Evolutionary conservation across 345 rosid genomes (phyloP).

Genomic region (Streptanthus diversifolius): DNA sequence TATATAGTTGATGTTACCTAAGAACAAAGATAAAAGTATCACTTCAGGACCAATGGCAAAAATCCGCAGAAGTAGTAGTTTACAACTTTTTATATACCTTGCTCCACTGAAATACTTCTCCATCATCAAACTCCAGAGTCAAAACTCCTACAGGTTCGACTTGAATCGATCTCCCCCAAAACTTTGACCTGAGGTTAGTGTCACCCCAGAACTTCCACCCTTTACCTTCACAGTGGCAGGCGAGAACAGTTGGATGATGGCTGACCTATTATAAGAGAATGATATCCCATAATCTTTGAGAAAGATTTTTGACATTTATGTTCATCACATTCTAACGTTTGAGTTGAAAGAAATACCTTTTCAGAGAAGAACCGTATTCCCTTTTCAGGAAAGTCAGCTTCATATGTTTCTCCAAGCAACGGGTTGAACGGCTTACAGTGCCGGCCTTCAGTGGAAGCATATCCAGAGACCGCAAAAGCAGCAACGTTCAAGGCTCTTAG

Average conservation of each 20-base stretch:
- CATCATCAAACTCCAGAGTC: conserved; percentile 90
- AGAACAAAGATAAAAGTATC: conserved; percentile 20
- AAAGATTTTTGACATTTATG: not conserved
- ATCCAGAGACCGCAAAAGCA: conserved; percentile 96
- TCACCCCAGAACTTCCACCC: conserved; percentile 99
- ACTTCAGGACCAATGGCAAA: conserved; percentile 12
- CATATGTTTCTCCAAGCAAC: conserved; percentile 93
- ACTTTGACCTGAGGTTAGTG: conserved; percentile 83
- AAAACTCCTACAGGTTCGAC: conserved; percentile 91
- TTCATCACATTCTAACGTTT: not conserved
- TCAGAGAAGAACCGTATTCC: conserved; percentile 96
- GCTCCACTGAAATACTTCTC: conserved; percentile 94
- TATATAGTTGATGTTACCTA: conserved; percentile 91
- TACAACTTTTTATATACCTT: conserved; percentile 47
- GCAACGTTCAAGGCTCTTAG: conserved; percentile 78
- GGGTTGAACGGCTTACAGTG: conserved; percentile 99
- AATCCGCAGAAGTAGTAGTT: not conserved
- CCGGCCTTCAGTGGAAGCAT: conserved; percentile 91
- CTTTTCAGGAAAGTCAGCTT: conserved; percentile 87
- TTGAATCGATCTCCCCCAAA: conserved; percentile 98
- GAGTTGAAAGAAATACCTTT: conserved; percentile 55
- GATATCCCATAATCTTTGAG: not conserved
- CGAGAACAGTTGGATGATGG: conserved; percentile 95
- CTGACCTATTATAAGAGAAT: conserved; percentile 63
- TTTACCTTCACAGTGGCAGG: conserved; percentile 95